A percentile compares a stretch with the other conserved stretches of the same genome.
Evolutionary conservation across 805 yeast genomes (phyloP).

Genomic region (Saturnispora besseyi): DNA sequence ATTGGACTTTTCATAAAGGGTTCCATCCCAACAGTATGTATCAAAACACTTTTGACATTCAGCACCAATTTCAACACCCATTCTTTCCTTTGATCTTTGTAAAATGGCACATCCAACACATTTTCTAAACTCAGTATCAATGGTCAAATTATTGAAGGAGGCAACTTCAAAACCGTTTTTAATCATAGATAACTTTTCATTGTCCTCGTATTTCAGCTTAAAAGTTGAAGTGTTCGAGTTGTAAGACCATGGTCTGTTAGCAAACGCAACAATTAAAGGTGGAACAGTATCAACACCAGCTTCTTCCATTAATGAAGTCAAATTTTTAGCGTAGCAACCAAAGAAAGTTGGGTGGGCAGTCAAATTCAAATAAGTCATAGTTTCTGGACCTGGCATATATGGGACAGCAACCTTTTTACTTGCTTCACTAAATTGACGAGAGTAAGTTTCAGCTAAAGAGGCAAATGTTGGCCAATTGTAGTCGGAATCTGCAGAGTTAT

Average conservation of each 20-base stretch:
- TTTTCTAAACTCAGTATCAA: conserved; percentile 58
- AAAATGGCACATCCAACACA: conserved; percentile 81
- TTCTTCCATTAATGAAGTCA: conserved; percentile 42
- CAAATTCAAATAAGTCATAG: conserved; percentile 52
- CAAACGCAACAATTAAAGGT: conserved; percentile 70
- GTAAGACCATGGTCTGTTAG: conserved; percentile 60
- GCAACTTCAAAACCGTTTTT: conserved; percentile 68
- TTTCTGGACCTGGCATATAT: conserved; percentile 60
- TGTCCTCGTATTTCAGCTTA: conserved; percentile 50
- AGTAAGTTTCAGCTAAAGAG: conserved; percentile 46
- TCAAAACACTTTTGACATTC: conserved; percentile 68
- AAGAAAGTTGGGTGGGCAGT: conserved; percentile 70
- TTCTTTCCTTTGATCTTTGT: conserved; percentile 68
- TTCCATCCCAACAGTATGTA: conserved; percentile 53
- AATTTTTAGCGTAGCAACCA: conserved; percentile 65
- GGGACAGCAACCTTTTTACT: conserved; percentile 65
- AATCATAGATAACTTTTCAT: conserved; percentile 51
- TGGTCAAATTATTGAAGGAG: conserved; percentile 55
- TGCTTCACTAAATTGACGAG: conserved; percentile 45
- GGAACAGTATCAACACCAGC: conserved; percentile 36
- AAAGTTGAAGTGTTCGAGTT: conserved; percentile 67
- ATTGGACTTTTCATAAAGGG: conserved; percentile 13
- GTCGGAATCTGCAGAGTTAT: conserved; percentile 58
- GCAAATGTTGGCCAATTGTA: conserved; percentile 60
- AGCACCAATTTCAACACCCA: conserved; percentile 47